Evolutionary conservation across 202 grass and related monocot genomes (phyloP).

Genomic region (Cymbopogon flexuosus): DNA sequence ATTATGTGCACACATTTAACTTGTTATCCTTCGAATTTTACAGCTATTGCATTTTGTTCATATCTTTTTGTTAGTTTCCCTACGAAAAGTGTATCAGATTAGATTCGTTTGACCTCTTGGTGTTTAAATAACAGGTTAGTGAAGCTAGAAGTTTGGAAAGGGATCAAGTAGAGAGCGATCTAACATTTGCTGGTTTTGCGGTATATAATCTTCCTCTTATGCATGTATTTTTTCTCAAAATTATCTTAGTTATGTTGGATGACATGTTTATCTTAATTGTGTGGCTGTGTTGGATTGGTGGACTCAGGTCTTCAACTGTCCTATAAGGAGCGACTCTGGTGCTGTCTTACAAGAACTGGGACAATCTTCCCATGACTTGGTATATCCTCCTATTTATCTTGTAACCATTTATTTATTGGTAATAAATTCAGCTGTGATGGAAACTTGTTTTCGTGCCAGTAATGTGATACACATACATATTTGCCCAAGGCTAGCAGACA

Average conservation of each 20-base stretch:
- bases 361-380: constrained; percentile 96
- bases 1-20: not conserved
- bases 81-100: constrained; percentile 9
- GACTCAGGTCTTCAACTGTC: constrained; percentile 86
- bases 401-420: not conserved
- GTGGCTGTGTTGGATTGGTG: constrained; percentile 10
- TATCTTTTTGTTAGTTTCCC: constrained; percentile 17
- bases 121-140: constrained; percentile 67
- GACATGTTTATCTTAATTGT: constrained; percentile 12
- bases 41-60: not conserved
- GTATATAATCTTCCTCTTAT: constrained; percentile 38
- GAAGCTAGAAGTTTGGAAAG: constrained; percentile 95
- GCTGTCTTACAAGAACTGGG: constrained; percentile 71
- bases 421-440: not conserved
- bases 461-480: not conserved
- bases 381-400: constrained; percentile 36
- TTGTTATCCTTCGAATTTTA: not conserved
- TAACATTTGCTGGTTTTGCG: constrained; percentile 95
- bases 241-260: not conserved
- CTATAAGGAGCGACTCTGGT: constrained; percentile 86
- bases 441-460: not conserved
- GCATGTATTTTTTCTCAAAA: not conserved
- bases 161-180: constrained; percentile 69
- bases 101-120: constrained; percentile 29
- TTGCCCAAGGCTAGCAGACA: not conserved